A percentile compares a stretch with the other conserved stretches of the same genome.
Evolutionary conservation across 225 moss, liverwort and hornwort species (phyloP).

Genomic region (Polytrichum formosum): DNA sequence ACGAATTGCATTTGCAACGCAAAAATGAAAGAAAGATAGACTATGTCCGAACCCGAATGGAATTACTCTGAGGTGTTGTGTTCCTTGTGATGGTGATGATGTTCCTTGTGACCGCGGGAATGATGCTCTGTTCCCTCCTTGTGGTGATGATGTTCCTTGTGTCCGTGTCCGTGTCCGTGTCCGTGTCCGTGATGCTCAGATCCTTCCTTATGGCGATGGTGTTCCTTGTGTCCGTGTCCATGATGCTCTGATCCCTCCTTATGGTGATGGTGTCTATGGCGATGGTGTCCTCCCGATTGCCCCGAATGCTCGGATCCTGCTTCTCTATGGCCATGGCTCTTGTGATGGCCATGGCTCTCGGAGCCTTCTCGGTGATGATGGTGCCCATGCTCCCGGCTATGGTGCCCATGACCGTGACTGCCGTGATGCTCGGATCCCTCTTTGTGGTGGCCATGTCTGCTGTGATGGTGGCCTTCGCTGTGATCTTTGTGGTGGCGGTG

Average conservation of each 20-base stretch:
- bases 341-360: slow-evolving; percentile 10
- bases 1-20: too few relatives aligned
- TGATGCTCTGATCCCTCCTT: background rate
- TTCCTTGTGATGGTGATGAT: too few relatives aligned
- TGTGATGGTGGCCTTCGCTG: background rate
- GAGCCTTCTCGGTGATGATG: slow-evolving; percentile 21
- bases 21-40: too few relatives aligned
- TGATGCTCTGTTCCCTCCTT: slow-evolving; percentile 32
- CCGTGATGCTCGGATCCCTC: slow-evolving; percentile 26
- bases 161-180: background rate
- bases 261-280: background rate
- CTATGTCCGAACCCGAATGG: too few relatives aligned
- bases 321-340: slow-evolving; percentile 1
- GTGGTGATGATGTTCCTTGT: slow-evolving; percentile 16
- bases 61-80: too few relatives aligned
- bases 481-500: slow-evolving; percentile 1
- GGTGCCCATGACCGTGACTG: slow-evolving; percentile 19
- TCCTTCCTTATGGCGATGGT: background rate
- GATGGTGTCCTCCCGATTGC: background rate
- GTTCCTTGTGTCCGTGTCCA: background rate
- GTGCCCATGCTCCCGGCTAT: slow-evolving; percentile 10
- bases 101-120: too few relatives aligned
- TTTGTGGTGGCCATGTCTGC: slow-evolving; percentile 15
- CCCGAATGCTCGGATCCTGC: slow-evolving; percentile 1
- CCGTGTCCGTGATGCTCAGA: background rate